Evolutionary conservation across 805 yeast species (phyloP), one percentile per base, ranked within the genome.

Genomic region (Candida xiaguanensis): DNA sequence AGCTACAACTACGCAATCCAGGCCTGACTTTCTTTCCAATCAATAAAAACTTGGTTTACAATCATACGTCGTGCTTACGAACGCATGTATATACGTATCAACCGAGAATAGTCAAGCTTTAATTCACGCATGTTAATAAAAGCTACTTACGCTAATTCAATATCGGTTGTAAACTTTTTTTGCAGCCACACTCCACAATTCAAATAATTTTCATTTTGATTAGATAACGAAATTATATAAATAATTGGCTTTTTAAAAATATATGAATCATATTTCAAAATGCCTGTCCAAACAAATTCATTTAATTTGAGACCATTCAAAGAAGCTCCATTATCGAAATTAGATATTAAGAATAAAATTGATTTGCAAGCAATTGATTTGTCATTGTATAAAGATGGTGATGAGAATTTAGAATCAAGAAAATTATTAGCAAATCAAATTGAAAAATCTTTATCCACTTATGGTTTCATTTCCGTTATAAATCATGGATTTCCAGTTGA

Each of bases 391-490:
- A 41, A 51, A 15, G 67, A 65, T 17, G 75, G 74, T 1, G 55
- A 57, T 1, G 68, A 61, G 29, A 35, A 51, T 15, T 49, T 54
- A 12, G 50, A 43, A 8, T 40, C 52, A 13, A 48, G 75, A 25
- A 43, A 50, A 38, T 40, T 31, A 9, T 52, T 71, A 28, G 77
- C 76, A 1, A 42, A 37, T 1, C 56, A 59, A 34, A 51, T 72
- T 9, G 75, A 71, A 41, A 48, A 51, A 19, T 64, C 76, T 0
- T 47, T 72, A 18, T 55, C 67, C 2, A 61, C 68, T 1, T 61
- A 63, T 39, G 77, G 77, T 1, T 72, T 72, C 46, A 67, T 72
- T 53, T 64, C 65, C 22, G 42, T 72, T 15, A 49, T 55, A 8
- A 69, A 69, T 43, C 74, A 66, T 43, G 77, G 76, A 1, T 57